phyloP scores from a whole-genome alignment of 768 basidiomycete genomes.

The Mycena pura region DNA sequence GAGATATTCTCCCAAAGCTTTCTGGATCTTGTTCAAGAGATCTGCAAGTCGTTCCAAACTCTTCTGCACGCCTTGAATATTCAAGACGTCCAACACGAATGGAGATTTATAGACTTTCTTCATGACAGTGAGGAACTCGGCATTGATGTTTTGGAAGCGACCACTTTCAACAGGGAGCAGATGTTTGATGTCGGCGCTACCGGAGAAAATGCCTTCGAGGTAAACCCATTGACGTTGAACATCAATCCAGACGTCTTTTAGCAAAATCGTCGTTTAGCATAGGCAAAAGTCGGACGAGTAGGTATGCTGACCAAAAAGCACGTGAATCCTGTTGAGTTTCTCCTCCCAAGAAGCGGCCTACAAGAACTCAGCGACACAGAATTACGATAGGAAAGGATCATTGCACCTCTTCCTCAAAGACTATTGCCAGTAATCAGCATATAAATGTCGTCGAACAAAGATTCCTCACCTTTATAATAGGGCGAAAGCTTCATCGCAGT shows the following conservation, averaged over 20 bases:
- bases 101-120: slow-evolving; percentile 99
- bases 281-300: slow-evolving; percentile 12
- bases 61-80: slow-evolving; percentile 96
- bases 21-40: slow-evolving; percentile 97
- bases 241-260: slow-evolving; percentile 99
- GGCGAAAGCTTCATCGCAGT: slow-evolving; percentile 98
- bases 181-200: slow-evolving; percentile 99
- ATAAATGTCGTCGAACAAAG: not conserved
- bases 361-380: slow-evolving; percentile 13
- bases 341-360: slow-evolving; percentile 94
- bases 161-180: slow-evolving; percentile 95
- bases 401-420: slow-evolving; percentile 86
- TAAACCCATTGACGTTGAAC: slow-evolving; percentile 99
- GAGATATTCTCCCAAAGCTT: slow-evolving; percentile 97
- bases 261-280: not conserved
- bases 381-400: not conserved
- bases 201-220: slow-evolving; percentile 99
- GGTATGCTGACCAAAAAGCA: slow-evolving; percentile 78
- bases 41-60: slow-evolving; percentile 96
- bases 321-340: slow-evolving; percentile 94
- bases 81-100: slow-evolving; percentile 95
- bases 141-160: slow-evolving; percentile 98
- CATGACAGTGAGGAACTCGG: slow-evolving; percentile 98
- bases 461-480: slow-evolving; percentile 86
- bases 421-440: slow-evolving; percentile 43